A percentile compares a stretch with the other conserved stretches of the same genome.
phyloP scores from a whole-genome alignment of 495 filamentous ascomycete genomes.

The Podospora pseudoanserina region DNA sequence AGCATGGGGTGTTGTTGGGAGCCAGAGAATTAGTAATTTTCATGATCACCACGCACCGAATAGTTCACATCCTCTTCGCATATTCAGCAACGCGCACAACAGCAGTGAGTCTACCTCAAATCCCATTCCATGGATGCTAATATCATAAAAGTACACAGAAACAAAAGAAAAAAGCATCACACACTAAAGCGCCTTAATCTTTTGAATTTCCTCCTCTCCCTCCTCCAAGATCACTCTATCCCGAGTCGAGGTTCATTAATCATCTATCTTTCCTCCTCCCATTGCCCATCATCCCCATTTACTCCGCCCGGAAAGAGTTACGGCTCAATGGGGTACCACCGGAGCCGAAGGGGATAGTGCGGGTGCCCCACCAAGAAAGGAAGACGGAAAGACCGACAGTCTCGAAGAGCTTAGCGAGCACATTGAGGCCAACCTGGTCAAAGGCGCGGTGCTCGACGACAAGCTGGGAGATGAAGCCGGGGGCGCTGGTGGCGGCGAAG shows the following conservation, averaged over 20 bases:
- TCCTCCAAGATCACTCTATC: neutral
- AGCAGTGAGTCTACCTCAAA: neutral
- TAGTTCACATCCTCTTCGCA: too few species aligned
- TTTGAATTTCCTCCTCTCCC: neutral
- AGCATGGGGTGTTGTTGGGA: too few species aligned
- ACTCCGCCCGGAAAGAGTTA: constrained; percentile 19
- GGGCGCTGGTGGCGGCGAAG: constrained; percentile 86
- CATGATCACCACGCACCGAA: too few species aligned
- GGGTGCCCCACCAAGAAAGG: constrained; percentile 96
- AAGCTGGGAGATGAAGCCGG: constrained; percentile 77
- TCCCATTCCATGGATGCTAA: neutral
- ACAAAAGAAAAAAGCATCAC: neutral
- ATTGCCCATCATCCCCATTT: neutral
- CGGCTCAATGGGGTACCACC: constrained; percentile 19
- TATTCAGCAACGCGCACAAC: neutral
- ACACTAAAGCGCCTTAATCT: neutral
- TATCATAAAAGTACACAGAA: neutral
- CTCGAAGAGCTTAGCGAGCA: constrained; percentile 79
- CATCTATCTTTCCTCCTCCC: neutral
- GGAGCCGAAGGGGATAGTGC: constrained; percentile 76
- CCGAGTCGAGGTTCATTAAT: neutral
- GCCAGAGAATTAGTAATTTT: too few species aligned
- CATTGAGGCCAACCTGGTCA: constrained; percentile 83
- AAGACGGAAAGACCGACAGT: constrained; percentile 88
- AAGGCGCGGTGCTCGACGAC: constrained; percentile 86